phyloP scores from a whole-genome alignment of 2,329 filamentous ascomycete genomes.

The Aureobasidium mangrovei region DNA sequence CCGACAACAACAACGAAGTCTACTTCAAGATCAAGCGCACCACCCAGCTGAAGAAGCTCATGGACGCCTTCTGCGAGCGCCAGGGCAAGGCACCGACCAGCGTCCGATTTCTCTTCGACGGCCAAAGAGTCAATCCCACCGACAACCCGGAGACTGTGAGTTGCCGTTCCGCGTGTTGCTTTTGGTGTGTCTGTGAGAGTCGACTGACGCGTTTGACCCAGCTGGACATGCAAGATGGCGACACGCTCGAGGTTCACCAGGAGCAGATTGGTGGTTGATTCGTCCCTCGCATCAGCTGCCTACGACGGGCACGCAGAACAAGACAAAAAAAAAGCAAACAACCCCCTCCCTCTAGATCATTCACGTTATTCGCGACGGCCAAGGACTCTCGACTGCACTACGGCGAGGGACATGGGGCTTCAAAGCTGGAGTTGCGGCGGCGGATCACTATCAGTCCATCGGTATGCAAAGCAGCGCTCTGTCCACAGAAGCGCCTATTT shows the following conservation, averaged over 20 bases:
- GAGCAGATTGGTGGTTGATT: slow-evolving; percentile 79
- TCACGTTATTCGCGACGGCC: no score
- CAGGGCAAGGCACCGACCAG: slow-evolving; percentile 80
- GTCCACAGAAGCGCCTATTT: no score
- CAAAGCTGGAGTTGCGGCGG: no score
- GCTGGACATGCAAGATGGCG: slow-evolving; percentile 95
- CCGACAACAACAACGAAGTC: slow-evolving; percentile 98
- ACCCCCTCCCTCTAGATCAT: no score
- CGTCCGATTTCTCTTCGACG: slow-evolving; percentile 92
- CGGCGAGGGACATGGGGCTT: no score
- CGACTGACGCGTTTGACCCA: slow-evolving; percentile 30
- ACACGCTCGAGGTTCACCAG: slow-evolving; percentile 94
- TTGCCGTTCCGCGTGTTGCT: slow-evolving; percentile 19
- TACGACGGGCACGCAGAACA: no score
- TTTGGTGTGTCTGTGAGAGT: background rate
- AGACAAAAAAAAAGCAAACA: no score
- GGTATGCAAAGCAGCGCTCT: no score
- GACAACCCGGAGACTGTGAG: slow-evolving; percentile 90
- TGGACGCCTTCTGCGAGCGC: slow-evolving; percentile 95
- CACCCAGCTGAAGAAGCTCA: slow-evolving; percentile 92
- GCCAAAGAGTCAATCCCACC: slow-evolving; percentile 77
- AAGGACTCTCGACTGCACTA: no score
- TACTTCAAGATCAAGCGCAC: slow-evolving; percentile 99
- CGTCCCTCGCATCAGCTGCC: no score
- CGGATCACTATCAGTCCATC: no score